phyloP scores from a whole-genome alignment of 2,329 filamentous ascomycete genomes.

The Alternaria novae-zelandiae region DNA sequence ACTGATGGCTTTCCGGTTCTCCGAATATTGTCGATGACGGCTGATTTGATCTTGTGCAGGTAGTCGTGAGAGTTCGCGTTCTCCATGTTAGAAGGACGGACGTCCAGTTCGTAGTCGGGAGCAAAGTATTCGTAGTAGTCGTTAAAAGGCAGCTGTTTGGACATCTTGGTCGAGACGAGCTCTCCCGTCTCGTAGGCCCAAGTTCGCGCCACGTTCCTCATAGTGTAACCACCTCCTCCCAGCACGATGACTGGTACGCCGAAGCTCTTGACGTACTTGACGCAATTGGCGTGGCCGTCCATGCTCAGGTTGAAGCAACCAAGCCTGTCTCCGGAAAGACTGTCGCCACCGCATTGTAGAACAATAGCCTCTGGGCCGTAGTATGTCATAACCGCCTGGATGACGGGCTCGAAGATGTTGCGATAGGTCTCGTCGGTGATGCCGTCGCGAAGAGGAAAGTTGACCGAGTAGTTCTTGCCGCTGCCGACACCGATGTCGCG shows the following conservation, averaged over 20 bases:
- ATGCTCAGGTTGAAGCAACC: constrained; percentile 75
- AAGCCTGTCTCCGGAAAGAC: constrained; percentile 69
- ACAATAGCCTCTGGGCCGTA: constrained; percentile 72
- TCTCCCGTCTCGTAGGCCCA: constrained; percentile 75
- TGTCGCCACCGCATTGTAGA: constrained; percentile 72
- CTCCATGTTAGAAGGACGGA: constrained; percentile 74
- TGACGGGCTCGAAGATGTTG: constrained; percentile 71
- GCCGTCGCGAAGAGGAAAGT: constrained; percentile 72
- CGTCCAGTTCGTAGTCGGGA: constrained; percentile 73
- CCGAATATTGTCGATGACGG: constrained; percentile 71
- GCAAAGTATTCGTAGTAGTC: constrained; percentile 90
- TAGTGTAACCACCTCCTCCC: constrained; percentile 73
- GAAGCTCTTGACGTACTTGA: constrained; percentile 72
- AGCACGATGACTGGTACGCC: constrained; percentile 69
- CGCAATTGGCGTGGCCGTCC: constrained; percentile 73
- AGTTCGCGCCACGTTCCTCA: constrained; percentile 69
- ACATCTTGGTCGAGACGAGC: constrained; percentile 82
- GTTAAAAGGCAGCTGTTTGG: constrained; percentile 86
- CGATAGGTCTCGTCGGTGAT: constrained; percentile 73
- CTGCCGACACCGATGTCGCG: constrained; percentile 71
- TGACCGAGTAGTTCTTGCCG: constrained; percentile 72
- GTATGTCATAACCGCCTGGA: constrained; percentile 72
- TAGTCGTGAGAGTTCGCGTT: constrained; percentile 74
- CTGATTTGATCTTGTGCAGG: constrained; percentile 69
- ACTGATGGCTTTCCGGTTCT: constrained; percentile 66